Evolutionary conservation across 2,329 filamentous ascomycete genomes (phyloP), one percentile per base, ranked within the genome.

Genomic region (Fusarium sp.): DNA sequence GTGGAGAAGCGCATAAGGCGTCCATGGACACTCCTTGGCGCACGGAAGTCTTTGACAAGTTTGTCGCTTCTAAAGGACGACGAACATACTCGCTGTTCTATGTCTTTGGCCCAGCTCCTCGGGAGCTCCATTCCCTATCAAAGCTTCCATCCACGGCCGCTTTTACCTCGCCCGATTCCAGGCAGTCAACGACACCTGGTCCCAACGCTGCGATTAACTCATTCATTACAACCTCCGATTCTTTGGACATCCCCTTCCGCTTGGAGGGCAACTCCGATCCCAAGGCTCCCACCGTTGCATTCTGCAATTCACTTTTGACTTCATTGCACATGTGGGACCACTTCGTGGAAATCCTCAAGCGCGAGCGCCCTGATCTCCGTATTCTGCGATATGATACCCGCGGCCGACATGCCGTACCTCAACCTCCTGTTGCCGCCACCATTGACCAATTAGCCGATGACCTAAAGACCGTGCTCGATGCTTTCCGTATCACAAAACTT

Each of bases 251-350:
- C 16, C 88, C 89, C 0, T 97, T 93, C 80, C 87, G 89, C 16
- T 85, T 97, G 3, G 92, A 96, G 78, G 94, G 94, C 58, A 91
- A 87, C 69, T 75, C 87, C 0, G 85, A 90, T 32, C 87, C 90
- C 0, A 77, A 86, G 22, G 92, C 93, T 0, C 93, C 93, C 0
- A 86, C 91, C 0, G 84, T 97, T 13, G 89, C 93, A 22, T 91
- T 94, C 71, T 86, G 86, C 80, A 97, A 97, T 83, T 94, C 91
- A 2, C 90, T 97, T 52, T 87, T 97, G 10, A 93, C 92, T 4
- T 89, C 91, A 49, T 86, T 91, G 69, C 84, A 87, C 77, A 96
- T 97, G 87, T 97, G 94, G 94, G 91, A 96, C 73, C 84, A 84
- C 3, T 88, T 97, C 63, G 82, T 96, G 1, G 81, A 83, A 2